Conservation (phyloP, 2,329 filamentous ascomycete species). For the Raffaelea deltoideospora region DNA sequence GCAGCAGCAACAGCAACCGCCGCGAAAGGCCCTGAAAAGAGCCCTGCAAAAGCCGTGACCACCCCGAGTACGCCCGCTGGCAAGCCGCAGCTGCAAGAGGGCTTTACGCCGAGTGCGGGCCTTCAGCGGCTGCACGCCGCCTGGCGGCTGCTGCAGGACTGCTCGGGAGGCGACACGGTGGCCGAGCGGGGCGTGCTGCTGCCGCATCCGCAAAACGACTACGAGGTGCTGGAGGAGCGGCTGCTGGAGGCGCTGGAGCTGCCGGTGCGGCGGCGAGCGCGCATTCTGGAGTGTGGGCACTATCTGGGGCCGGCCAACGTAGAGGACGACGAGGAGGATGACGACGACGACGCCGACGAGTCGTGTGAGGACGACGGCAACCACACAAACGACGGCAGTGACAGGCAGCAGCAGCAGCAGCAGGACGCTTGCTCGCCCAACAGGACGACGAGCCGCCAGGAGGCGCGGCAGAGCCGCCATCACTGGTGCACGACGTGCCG, state of each 20-base stretch:
- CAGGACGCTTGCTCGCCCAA: too few relatives aligned
- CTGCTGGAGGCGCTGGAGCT: constrained; percentile 62
- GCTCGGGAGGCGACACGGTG: constrained; percentile 49
- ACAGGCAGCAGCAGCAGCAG: too few relatives aligned
- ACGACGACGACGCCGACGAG: constrained; percentile 32
- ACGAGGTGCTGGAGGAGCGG: constrained; percentile 64
- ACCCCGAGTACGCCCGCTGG: too few relatives aligned
- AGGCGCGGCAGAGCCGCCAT: too few relatives aligned
- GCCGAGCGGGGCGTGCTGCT: constrained; percentile 60
- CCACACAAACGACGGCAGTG: constrained; percentile 22
- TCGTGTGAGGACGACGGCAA: constrained; percentile 24
- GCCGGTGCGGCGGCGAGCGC: constrained; percentile 44
- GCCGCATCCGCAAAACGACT: constrained; percentile 66
- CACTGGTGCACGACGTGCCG: constrained; percentile 44
- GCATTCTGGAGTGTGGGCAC: constrained; percentile 62
- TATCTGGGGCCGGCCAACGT: constrained; percentile 50
- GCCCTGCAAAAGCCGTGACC: too few relatives aligned
- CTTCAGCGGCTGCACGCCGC: constrained; percentile 41
- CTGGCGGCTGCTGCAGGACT: constrained; percentile 53
- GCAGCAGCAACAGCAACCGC: constrained; percentile 4
- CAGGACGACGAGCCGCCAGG: constrained; percentile 10
- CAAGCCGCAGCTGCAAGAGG: too few relatives aligned
- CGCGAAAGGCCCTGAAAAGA: background rate
- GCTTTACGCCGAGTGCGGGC: constrained; percentile 29
- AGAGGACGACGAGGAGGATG: constrained; percentile 22